Percentiles rank a stretch among this genome's conserved stretches.
These are phyloP conservation scores for Alternaria burnsii DNA, from an alignment of 2,329 filamentous ascomycete genomes.

Conservation along the genomic window DNA sequence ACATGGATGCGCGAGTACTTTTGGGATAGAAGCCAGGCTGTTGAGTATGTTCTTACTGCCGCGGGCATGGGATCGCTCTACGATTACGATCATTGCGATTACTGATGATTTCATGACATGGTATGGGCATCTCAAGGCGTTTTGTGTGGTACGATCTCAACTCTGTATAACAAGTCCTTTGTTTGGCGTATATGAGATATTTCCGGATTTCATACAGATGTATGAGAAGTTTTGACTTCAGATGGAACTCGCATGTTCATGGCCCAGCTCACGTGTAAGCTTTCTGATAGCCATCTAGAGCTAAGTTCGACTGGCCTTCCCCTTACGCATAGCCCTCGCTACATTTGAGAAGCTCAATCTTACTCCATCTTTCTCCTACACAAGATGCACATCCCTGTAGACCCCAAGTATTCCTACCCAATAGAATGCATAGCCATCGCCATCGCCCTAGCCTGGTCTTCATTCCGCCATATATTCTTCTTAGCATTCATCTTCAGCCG, in stretches of 20 bases:
- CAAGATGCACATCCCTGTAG: neutral
- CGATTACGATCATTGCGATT: conserved; percentile 33
- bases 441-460: conserved; percentile 8
- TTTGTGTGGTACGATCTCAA: conserved; percentile 1
- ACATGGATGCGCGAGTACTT: conserved; percentile 50
- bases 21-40: conserved; percentile 46
- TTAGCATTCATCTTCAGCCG: neutral
- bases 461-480: neutral
- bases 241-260: neutral
- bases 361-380: neutral
- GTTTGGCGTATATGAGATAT: neutral
- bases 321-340: neutral
- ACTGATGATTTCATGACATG: conserved; percentile 8
- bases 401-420: neutral
- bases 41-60: conserved; percentile 40
- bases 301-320: neutral
- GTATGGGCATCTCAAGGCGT: conserved; percentile 7
- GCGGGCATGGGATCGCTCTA: conserved; percentile 41
- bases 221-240: neutral
- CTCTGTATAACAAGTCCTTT: neutral
- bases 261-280: neutral
- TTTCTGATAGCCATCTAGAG: neutral
- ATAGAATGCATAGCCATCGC: conserved; percentile 5
- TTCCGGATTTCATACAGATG: neutral
- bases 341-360: neutral